Evolutionary conservation across 176 grass and related monocot genomes (phyloP).

Genomic region (Cocos nucifera): DNA sequence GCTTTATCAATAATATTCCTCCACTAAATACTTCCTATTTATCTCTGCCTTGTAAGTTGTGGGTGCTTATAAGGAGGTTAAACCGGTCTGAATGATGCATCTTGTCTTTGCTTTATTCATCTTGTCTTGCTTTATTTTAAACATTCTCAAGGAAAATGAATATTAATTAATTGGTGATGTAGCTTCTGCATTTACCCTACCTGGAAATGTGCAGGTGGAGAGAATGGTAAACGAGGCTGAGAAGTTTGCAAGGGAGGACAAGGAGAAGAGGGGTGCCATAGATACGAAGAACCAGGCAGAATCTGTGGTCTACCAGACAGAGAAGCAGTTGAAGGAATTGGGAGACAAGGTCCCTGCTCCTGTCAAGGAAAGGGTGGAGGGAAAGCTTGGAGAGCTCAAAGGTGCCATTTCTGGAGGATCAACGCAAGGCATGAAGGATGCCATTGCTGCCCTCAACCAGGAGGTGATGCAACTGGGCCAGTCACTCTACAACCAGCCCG

Average conservation of each 20-base stretch:
- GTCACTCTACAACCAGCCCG: conserved; percentile 50
- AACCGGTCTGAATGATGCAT: no score
- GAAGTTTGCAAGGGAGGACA: conserved; percentile 61
- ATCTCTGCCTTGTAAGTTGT: no score
- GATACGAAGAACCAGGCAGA: conserved; percentile 81
- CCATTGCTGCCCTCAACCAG: conserved; percentile 47
- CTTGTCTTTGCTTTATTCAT: no score
- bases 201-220: conserved; percentile 36
- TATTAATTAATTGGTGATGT: no score
- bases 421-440: conserved; percentile 48
- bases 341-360: conserved; percentile 56
- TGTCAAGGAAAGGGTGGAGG: conserved; percentile 49
- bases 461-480: conserved; percentile 81
- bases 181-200: background rate
- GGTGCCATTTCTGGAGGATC: conserved; percentile 30
- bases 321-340: conserved; percentile 71
- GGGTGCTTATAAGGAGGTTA: no score
- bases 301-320: conserved; percentile 61
- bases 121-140: no score
- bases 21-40: no score
- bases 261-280: conserved; percentile 57
- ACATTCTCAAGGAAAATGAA: no score
- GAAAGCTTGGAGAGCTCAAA: conserved; percentile 48
- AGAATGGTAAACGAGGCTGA: conserved; percentile 65
- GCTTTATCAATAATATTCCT: no score